Evolutionary conservation across 2,329 filamentous ascomycete species (phyloP), one percentile per base, ranked within the genome.

Genomic region (Fusarium sp.): DNA sequence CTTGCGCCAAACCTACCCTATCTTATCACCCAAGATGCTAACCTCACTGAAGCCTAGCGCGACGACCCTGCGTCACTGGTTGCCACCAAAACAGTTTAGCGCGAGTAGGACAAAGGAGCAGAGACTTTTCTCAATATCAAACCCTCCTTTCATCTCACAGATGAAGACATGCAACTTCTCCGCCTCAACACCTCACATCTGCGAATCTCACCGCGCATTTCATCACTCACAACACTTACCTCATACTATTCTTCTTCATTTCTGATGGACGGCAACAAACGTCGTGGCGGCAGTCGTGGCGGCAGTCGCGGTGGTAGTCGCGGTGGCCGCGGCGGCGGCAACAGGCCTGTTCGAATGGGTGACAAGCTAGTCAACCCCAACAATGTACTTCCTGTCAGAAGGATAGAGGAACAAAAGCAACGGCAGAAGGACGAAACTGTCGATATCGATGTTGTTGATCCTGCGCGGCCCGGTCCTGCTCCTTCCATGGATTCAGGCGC

Each of bases 91-190:
- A 4, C 0, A 20, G 62, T 2, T 30, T 66, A 66, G 63, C 30
- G 32, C 30, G 16, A 18, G 44, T 42, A 9, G 13, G 40, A 61
- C 62, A 44, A 55, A 22, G 7, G 41, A 48, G 63, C 63, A 66
- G 63, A 66, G 63, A 66, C 63, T 66, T 66, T 66, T 48, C 62
- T 49, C 40, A 18, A 29, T 67, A 66, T 67, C 63, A 66, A 62
- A 49, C n/a, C 27, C 32, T 11, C 37, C 49, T 29, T 27, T 8
- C 3, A 32, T 6, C 11, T 48, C 45, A 52, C 49, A 63, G 48
- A 51, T 27, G 66, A 67, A 49, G 48, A 52, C 30, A 53, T 67
- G 63, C 63, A 67, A 25, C 57, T 47, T 12, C 62, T 67, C 52
- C 34, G 62, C 4, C 45, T 66, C 29, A 37, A 51, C 37, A 66